A percentile compares a stretch with the other conserved stretches of the same genome.
Evolutionary conservation across 805 yeast genomes (phyloP).

Genomic region (Teunomyces atbi): DNA sequence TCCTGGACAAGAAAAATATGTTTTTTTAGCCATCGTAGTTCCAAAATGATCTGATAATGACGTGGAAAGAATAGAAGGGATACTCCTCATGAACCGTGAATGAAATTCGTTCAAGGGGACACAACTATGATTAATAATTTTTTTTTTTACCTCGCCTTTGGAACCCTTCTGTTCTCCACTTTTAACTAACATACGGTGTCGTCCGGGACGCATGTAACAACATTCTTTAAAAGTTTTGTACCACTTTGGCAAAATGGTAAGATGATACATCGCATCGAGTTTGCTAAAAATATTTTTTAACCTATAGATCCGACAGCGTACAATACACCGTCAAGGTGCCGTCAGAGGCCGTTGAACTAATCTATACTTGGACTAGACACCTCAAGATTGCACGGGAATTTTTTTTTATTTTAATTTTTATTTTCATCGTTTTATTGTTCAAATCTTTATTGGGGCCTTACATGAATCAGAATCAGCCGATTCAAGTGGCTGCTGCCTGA

Average conservation of each 20-base stretch:
- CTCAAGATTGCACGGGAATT: neutral
- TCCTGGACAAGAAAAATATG: neutral
- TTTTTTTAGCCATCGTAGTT: constrained; percentile 2
- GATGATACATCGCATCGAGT: constrained; percentile 1
- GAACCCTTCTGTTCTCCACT: neutral
- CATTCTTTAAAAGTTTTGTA: neutral
- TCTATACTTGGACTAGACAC: constrained; percentile 1
- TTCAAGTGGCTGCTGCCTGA: neutral
- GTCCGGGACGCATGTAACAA: neutral
- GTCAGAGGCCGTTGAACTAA: neutral
- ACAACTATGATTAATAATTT: no score
- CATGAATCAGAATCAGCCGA: neutral
- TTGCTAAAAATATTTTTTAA: constrained; percentile 2
- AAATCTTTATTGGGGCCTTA: neutral
- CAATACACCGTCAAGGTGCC: neutral
- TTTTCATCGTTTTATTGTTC: neutral
- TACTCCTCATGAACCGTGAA: neutral
- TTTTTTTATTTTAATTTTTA: neutral
- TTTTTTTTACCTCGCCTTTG: no score
- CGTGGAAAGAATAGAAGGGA: neutral
- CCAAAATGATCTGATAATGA: constrained; percentile 1
- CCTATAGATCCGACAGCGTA: constrained; percentile 1
- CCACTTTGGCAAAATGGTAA: neutral
- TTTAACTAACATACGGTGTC: neutral
- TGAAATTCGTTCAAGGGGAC: no score